Evolutionary conservation across 2,329 filamentous ascomycete species (phyloP).

Genomic region (Clonostachys sp.): DNA sequence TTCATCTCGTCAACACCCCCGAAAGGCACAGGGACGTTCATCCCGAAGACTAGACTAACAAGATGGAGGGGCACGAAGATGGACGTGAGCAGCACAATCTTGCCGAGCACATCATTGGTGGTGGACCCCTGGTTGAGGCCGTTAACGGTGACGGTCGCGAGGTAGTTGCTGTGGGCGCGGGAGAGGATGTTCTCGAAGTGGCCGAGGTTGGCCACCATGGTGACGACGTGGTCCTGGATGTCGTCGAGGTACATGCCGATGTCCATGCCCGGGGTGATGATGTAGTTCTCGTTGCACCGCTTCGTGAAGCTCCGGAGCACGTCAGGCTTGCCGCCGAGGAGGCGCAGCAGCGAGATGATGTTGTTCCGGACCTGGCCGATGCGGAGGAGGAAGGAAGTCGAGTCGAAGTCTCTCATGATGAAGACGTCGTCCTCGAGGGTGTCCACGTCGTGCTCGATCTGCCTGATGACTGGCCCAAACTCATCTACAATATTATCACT

Average conservation of each 20-base stretch:
- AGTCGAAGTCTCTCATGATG: slow-evolving; percentile 84
- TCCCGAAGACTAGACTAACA: slow-evolving; percentile 80
- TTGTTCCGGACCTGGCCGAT: slow-evolving; percentile 93
- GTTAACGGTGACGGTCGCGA: slow-evolving; percentile 90
- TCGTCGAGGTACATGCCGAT: slow-evolving; percentile 95
- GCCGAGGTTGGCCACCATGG: slow-evolving; percentile 93
- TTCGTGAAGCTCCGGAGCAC: slow-evolving; percentile 97
- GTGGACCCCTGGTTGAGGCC: slow-evolving; percentile 83
- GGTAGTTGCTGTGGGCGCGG: slow-evolving; percentile 90
- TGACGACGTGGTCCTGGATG: slow-evolving; percentile 98
- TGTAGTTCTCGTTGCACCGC: slow-evolving; percentile 96
- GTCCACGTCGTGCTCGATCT: slow-evolving; percentile 85
- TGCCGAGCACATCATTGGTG: slow-evolving; percentile 85
- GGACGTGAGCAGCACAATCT: slow-evolving; percentile 91
- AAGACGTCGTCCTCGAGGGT: slow-evolving; percentile 95
- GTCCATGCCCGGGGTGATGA: slow-evolving; percentile 90
- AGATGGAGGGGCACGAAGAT: slow-evolving; percentile 96
- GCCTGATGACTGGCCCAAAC: slow-evolving; percentile 84
- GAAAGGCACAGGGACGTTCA: slow-evolving; percentile 79
- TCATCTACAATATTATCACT: slow-evolving; percentile 96
- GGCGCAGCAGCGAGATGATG: slow-evolving; percentile 86
- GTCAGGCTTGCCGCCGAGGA: slow-evolving; percentile 95
- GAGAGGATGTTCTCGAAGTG: slow-evolving; percentile 98
- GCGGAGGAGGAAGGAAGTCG: slow-evolving; percentile 76
- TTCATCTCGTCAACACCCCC: slow-evolving; percentile 35